These are phyloP conservation scores for Metarhizium robertsii DNA, from an alignment of 2,329 filamentous ascomycete species.

Conservation along the genomic window DNA sequence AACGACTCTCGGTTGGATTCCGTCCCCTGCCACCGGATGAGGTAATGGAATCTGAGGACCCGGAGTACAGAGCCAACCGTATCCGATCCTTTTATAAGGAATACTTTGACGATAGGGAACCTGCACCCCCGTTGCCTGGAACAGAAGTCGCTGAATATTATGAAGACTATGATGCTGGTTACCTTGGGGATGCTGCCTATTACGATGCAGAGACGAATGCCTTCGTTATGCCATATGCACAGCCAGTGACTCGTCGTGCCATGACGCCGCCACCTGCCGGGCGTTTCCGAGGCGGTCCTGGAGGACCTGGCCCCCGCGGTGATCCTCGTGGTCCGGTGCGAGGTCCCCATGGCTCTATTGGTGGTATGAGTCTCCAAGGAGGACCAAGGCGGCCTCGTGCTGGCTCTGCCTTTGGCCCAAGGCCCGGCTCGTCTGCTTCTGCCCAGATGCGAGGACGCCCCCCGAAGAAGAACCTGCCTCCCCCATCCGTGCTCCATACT, in stretches of 20 bases:
- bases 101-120: conserved; percentile 81
- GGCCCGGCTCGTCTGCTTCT: conserved; percentile 56
- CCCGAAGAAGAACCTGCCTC: conserved; percentile 46
- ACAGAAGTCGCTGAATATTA: conserved; percentile 43
- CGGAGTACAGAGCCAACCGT: conserved; percentile 87
- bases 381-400: conserved; percentile 46
- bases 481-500: conserved; percentile 62
- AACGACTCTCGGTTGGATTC: conserved; percentile 60
- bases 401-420: conserved; percentile 27
- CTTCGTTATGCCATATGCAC: conserved; percentile 74
- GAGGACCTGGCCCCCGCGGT: conserved; percentile 15
- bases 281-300: conserved; percentile 30
- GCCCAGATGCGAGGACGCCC: conserved; percentile 30
- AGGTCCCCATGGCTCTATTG: conserved; percentile 38
- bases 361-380: conserved; percentile 36
- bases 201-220: conserved; percentile 59
- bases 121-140: conserved; percentile 30
- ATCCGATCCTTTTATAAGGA: conserved; percentile 99
- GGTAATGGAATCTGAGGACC: conserved; percentile 70
- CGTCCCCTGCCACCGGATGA: conserved; percentile 84
- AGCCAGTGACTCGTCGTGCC: conserved; percentile 77
- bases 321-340: conserved; percentile 24
- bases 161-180: conserved; percentile 66
- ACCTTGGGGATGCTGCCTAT: conserved; percentile 56
- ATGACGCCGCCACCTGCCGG: conserved; percentile 84